Percentiles rank a stretch among this genome's conserved stretches.
These are phyloP conservation scores for Diaporthe sp. DNA, from an alignment of 2,329 filamentous ascomycete genomes.

Conservation along the genomic window DNA sequence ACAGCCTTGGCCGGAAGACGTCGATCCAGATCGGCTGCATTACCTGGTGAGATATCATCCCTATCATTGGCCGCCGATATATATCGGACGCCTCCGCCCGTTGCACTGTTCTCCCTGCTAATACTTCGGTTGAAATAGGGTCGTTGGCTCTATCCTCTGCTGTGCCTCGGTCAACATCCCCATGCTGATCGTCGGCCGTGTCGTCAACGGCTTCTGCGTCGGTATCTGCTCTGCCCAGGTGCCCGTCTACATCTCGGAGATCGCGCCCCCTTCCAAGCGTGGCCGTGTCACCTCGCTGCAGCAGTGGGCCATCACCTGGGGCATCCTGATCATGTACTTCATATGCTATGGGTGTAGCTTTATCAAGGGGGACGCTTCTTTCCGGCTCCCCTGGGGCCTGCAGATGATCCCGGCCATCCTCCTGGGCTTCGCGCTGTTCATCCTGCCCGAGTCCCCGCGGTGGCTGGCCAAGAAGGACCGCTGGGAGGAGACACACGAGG, in stretches of 20 bases:
- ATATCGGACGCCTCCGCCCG: no score
- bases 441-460: conserved; percentile 64
- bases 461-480: conserved; percentile 66
- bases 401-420: conserved; percentile 61
- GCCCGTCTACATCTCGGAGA: conserved; percentile 78
- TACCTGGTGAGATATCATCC: conserved; percentile 60
- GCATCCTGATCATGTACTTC: conserved; percentile 64
- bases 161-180: conserved; percentile 62
- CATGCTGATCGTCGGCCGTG: conserved; percentile 76
- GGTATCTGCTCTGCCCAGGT: conserved; percentile 82
- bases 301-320: conserved; percentile 62
- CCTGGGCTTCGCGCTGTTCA: conserved; percentile 57
- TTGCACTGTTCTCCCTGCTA: not conserved
- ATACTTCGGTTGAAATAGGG: conserved; percentile 50
- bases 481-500: conserved; percentile 59
- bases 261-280: conserved; percentile 64
- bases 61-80: no score
- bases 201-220: conserved; percentile 80
- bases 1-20: conserved; percentile 63
- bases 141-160: conserved; percentile 62
- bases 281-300: conserved; percentile 60
- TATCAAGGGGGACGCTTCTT: conserved; percentile 58
- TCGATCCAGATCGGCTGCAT: conserved; percentile 65
- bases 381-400: conserved; percentile 65
- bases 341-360: conserved; percentile 62